phyloP scores from a whole-genome alignment of 2,329 filamentous ascomycete species.

The Arthrobotrys iridis region DNA sequence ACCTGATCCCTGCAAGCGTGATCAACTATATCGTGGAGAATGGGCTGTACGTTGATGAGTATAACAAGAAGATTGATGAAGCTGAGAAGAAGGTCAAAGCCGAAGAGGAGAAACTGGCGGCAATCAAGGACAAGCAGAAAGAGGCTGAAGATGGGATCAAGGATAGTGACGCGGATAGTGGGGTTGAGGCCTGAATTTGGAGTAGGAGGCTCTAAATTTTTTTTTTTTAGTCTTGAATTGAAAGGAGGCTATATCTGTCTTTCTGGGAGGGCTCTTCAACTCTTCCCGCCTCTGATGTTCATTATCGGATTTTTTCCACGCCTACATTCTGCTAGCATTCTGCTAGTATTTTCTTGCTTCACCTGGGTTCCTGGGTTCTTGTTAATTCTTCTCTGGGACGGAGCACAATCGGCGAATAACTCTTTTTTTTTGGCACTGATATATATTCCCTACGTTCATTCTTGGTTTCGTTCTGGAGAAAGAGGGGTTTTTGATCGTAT shows the following conservation, averaged over 20 bases:
- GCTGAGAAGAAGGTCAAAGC: slow-evolving; percentile 62
- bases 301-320: slow-evolving; percentile 1
- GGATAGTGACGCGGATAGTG: slow-evolving; percentile 43
- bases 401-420: slow-evolving; percentile 42
- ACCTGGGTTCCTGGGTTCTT: slow-evolving; percentile 5
- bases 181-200: slow-evolving; percentile 35
- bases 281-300: slow-evolving; percentile 10
- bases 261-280: neutral
- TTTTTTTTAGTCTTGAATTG: neutral
- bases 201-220: neutral
- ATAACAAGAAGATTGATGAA: slow-evolving; percentile 65
- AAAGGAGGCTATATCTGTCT: neutral
- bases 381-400: slow-evolving; percentile 8
- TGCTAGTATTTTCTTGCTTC: neutral
- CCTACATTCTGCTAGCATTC: slow-evolving; percentile 2
- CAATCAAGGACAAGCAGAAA: neutral
- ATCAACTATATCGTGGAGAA: slow-evolving; percentile 78
- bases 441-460: slow-evolving; percentile 9
- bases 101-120: neutral
- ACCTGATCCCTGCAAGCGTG: slow-evolving; percentile 77
- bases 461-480: neutral
- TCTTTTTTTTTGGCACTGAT: neutral
- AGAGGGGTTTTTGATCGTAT: neutral
- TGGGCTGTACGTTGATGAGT: slow-evolving; percentile 70
- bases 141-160: slow-evolving; percentile 3